These are phyloP conservation scores for Russula ochroleuca DNA, from an alignment of 768 basidiomycete species.

Conservation along the genomic window DNA sequence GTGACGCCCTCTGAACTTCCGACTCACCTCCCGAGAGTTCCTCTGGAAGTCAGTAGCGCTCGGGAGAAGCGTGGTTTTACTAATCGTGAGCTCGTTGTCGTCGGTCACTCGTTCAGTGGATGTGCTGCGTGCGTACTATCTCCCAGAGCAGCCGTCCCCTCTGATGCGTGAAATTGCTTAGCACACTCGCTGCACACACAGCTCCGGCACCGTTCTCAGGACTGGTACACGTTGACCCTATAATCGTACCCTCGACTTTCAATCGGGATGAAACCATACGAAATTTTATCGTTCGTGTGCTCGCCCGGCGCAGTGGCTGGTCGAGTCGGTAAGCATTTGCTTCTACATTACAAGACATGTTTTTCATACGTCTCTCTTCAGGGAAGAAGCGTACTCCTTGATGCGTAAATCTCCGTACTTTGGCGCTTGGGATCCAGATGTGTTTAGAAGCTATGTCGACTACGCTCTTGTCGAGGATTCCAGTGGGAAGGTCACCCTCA, in stretches of 20 bases:
- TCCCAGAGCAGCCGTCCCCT: constrained; percentile 5
- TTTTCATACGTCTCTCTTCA: constrained; percentile 29
- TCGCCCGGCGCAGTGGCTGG: constrained; percentile 63
- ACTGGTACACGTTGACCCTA: constrained; percentile 75
- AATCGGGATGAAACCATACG: background rate
- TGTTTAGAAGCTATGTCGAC: constrained; percentile 56
- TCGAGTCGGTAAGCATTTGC: constrained; percentile 43
- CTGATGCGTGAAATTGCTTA: constrained; percentile 31
- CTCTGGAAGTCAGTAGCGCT: constrained; percentile 38
- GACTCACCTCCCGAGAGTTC: constrained; percentile 49
- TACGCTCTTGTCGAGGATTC: constrained; percentile 46
- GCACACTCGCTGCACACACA: constrained; percentile 59
- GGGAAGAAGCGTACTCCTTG: constrained; percentile 53
- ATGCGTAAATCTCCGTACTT: constrained; percentile 64
- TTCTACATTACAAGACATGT: background rate
- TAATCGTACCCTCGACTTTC: constrained; percentile 41
- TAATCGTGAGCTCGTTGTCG: constrained; percentile 53
- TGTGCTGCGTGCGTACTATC: constrained; percentile 56
- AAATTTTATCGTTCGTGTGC: constrained; percentile 40
- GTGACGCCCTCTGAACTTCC: constrained; percentile 41
- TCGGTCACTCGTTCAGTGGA: constrained; percentile 87
- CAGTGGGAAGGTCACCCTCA: constrained; percentile 49
- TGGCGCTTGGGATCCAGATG: constrained; percentile 59
- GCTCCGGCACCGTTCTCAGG: constrained; percentile 65
- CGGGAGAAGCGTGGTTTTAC: constrained; percentile 48